Percentiles rank a stretch among this genome's conserved stretches.
Evolutionary conservation across 306 rosid species (phyloP).

Genomic region (Sesbania bispinosa): DNA sequence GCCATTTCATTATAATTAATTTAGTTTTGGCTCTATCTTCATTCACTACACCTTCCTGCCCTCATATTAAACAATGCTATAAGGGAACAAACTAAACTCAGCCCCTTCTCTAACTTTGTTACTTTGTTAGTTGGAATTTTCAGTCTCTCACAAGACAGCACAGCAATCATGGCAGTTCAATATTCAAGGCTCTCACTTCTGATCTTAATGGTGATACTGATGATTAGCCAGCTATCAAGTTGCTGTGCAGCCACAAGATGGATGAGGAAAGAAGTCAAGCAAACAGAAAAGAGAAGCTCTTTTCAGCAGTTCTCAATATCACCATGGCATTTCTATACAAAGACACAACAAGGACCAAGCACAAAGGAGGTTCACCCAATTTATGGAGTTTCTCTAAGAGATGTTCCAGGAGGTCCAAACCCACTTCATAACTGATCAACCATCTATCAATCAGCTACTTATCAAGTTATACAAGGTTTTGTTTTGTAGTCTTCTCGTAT

Average conservation of each 20-base stretch:
- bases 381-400: slow-evolving; percentile 56
- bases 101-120: slow-evolving; percentile 25
- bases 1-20: no score
- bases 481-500: no score
- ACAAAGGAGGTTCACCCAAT: slow-evolving; percentile 26
- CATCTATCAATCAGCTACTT: slow-evolving; percentile 27
- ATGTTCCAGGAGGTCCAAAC: slow-evolving; percentile 81
- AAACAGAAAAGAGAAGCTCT: slow-evolving; percentile 21
- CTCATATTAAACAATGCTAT: slow-evolving; percentile 24
- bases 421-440: slow-evolving; percentile 79
- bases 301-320: slow-evolving; percentile 39
- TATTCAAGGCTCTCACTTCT: slow-evolving; percentile 40
- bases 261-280: slow-evolving; percentile 40
- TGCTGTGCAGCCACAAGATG: slow-evolving; percentile 33
- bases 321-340: slow-evolving; percentile 38
- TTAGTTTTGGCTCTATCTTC: no score
- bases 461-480: slow-evolving; percentile 31
- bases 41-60: no score
- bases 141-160: slow-evolving; percentile 12
- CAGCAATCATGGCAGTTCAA: slow-evolving; percentile 50
- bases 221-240: no score
- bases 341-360: slow-evolving; percentile 34
- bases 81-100: slow-evolving; percentile 29
- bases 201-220: slow-evolving; percentile 31
- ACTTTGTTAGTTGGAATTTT: not conserved